These are phyloP conservation scores for Cutaneotrichosporon sp. DNA, from an alignment of 1,284 basidiomycete genomes.

Conservation along the genomic window DNA sequence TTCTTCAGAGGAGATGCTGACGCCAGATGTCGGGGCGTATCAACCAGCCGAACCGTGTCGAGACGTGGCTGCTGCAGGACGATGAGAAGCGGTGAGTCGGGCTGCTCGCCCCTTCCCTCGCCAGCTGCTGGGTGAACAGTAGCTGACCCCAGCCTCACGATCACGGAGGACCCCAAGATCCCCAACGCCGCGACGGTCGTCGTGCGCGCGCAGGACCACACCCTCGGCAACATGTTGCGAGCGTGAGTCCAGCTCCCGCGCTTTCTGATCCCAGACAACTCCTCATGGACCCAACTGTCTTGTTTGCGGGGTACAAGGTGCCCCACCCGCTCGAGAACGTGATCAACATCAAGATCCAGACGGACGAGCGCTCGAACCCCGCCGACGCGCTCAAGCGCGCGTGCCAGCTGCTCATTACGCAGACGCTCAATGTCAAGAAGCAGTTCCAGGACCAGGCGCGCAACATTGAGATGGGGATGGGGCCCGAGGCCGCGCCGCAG, in stretches of 20 bases:
- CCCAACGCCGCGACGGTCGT: constrained; percentile 95
- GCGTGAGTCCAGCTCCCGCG: constrained; percentile 69
- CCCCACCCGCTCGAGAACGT: constrained; percentile 94
- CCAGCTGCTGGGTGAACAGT: too few species aligned
- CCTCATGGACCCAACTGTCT: constrained; percentile 75
- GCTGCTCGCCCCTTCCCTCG: too few species aligned
- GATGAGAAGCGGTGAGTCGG: constrained; percentile 83
- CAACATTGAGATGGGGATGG: constrained; percentile 54
- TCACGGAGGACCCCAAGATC: constrained; percentile 94
- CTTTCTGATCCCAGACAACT: constrained; percentile 71
- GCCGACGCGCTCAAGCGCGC: constrained; percentile 81
- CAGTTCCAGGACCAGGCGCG: constrained; percentile 58
- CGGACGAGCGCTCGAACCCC: constrained; percentile 83
- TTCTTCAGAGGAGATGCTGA: constrained; percentile 22
- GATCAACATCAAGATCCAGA: constrained; percentile 93
- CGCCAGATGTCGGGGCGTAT: constrained; percentile 56
- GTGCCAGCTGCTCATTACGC: constrained; percentile 77
- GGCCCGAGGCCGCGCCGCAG: constrained; percentile 35
- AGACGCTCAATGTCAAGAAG: constrained; percentile 59
- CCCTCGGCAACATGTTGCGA: constrained; percentile 92
- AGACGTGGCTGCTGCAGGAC: constrained; percentile 75
- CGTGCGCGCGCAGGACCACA: constrained; percentile 96
- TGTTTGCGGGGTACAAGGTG: constrained; percentile 97
- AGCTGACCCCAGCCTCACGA: constrained; percentile 67
- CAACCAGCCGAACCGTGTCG: constrained; percentile 92